Evolutionary conservation across 495 filamentous ascomycete genomes (phyloP), one percentile per base, ranked within the genome.

Genomic region (Tuber magnatum): DNA sequence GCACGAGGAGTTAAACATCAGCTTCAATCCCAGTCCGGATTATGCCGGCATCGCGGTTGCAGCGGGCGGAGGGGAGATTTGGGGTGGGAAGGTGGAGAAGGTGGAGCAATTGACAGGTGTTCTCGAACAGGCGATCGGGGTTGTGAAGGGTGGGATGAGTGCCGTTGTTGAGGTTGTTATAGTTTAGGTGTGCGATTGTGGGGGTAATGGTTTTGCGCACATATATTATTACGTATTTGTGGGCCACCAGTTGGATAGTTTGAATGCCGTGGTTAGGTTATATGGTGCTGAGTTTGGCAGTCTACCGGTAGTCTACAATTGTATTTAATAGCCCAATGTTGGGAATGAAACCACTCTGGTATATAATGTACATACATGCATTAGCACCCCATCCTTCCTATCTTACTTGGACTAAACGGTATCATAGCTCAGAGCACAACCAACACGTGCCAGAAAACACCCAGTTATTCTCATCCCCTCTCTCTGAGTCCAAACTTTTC

Each of bases 11-110:
- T 86, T 98, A 75, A 96, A 97, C 79, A 97, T 98, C 83, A 91
- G 89, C 3, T 95, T 98, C 82, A 89, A 88, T 20, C 94, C 94
- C 0, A 88, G 89, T 0, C 94, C 94, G 1, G 94, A 98, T 80
- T 98, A 94, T 82, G 78, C 92, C 0, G 94, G 94, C 18, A 97
- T 98, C 75, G 94, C 94, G 0, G 92, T 92, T 85, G 94, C 94
- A 9, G 93, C 94, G 0, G 90, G 92, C 0, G 94, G 93, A 7
- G 93, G 93, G 1, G 87, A 92, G 56, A 71, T 94, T 46, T 87
- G 90, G 84, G 84, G 91, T 51, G 86, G 89, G 78, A 84, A 87
- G 76, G 85, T 92, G 68, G 85, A 90, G 83, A 87, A 88, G 84
- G 85, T 87, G 80, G 81, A 88, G 73, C 84, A 92, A 40, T 81